Conservation (phyloP, 257 asterid species). For the Lavandula angustifolia region DNA sequence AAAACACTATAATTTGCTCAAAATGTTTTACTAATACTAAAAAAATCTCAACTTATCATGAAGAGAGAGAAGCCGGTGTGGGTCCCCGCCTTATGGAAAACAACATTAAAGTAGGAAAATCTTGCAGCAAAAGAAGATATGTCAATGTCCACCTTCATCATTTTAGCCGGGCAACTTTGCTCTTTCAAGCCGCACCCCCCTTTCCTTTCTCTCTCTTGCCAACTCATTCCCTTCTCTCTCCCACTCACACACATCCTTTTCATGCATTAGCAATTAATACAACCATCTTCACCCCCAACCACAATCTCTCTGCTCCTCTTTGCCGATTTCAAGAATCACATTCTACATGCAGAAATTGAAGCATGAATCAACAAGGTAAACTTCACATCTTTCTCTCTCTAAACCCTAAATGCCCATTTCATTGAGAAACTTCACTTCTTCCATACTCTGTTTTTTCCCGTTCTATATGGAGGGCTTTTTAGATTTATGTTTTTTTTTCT, state of each 20-base stretch:
- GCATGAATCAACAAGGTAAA: constrained; percentile 37
- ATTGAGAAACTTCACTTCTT: constrained; percentile 22
- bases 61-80: too few species aligned
- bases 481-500: neutral
- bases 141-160: constrained; percentile 48
- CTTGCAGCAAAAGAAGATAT: constrained; percentile 31
- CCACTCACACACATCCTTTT: constrained; percentile 43
- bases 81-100: too few species aligned
- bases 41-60: too few species aligned
- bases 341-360: constrained; percentile 23
- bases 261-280: constrained; percentile 72
- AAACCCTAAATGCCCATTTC: constrained; percentile 27
- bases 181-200: constrained; percentile 26
- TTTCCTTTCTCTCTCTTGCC: constrained; percentile 32
- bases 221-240: constrained; percentile 27
- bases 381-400: neutral
- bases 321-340: constrained; percentile 25
- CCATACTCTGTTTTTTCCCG: constrained; percentile 14
- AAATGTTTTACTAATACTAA: too few species aligned
- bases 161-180: constrained; percentile 38
- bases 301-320: constrained; percentile 40
- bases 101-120: constrained; percentile 23
- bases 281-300: constrained; percentile 42
- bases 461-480: constrained; percentile 8
- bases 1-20: too few species aligned